A percentile compares a stretch with the other conserved stretches of the same genome.
These are phyloP conservation scores for Punica granatum DNA, from an alignment of 345 rosid species.

Conservation along the genomic window DNA sequence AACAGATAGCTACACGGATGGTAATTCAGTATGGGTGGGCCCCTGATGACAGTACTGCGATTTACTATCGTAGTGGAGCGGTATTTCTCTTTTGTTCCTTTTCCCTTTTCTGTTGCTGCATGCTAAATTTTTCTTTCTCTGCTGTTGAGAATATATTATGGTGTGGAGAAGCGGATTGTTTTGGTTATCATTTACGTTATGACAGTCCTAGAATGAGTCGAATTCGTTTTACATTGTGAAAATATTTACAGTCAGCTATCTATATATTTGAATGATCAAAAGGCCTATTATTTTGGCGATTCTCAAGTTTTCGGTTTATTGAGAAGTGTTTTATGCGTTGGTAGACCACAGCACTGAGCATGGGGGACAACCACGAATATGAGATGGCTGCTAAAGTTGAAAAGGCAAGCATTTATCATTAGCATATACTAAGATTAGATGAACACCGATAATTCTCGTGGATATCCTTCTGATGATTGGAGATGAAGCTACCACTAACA, in stretches of 20 bases:
- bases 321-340: constrained; percentile 2
- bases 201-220: background rate
- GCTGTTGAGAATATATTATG: background rate
- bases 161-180: background rate
- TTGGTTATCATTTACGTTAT: background rate
- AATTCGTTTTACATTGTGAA: background rate
- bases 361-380: constrained; percentile 76
- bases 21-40: constrained; percentile 98
- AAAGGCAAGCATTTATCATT: constrained; percentile 31
- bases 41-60: constrained; percentile 87
- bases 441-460: background rate
- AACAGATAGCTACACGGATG: constrained; percentile 90
- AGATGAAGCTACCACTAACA: background rate
- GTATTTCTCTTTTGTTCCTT: constrained; percentile 32
- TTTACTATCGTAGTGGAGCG: constrained; percentile 67
- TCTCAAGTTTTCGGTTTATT: background rate
- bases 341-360: constrained; percentile 69
- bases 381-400: constrained; percentile 89
- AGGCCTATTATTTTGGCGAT: background rate
- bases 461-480: background rate
- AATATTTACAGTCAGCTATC: background rate
- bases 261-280: background rate
- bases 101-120: constrained; percentile 14
- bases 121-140: background rate
- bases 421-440: constrained; percentile 1